These are phyloP conservation scores for Clonostachys sp. DNA, from an alignment of 2,329 filamentous ascomycete genomes.

Conservation along the genomic window DNA sequence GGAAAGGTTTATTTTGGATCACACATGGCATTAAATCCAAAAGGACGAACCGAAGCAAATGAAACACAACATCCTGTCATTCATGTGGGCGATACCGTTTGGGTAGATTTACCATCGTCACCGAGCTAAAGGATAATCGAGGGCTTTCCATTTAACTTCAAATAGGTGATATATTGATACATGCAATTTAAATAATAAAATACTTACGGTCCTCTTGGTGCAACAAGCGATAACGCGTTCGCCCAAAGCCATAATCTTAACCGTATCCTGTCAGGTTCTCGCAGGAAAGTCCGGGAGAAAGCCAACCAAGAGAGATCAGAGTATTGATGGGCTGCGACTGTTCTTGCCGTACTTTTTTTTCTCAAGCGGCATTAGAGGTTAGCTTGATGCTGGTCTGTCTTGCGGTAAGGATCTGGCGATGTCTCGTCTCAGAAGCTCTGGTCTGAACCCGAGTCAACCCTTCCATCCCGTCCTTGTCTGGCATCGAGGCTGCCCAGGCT, in stretches of 20 bases:
- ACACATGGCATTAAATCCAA: conserved; percentile 58
- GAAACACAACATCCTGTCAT: conserved; percentile 32
- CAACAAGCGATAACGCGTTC: too few relatives aligned
- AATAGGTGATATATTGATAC: too few relatives aligned
- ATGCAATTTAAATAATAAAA: too few relatives aligned
- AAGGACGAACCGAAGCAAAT: conserved; percentile 2
- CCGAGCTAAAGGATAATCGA: too few relatives aligned
- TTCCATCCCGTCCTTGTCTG: conserved; percentile 6
- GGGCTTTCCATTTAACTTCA: too few relatives aligned
- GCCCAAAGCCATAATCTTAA: too few relatives aligned
- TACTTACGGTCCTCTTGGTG: too few relatives aligned
- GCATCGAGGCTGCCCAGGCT: neutral
- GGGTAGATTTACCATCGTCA: conserved; percentile 7
- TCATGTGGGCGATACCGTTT: conserved; percentile 40
- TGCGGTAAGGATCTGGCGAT: conserved; percentile 12
- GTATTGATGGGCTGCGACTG: too few relatives aligned
- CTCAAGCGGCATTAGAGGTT: conserved; percentile 3
- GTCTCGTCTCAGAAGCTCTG: conserved; percentile 8
- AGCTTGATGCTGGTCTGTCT: conserved; percentile 14
- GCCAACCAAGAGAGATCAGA: neutral
- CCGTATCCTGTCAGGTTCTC: too few relatives aligned
- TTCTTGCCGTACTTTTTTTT: neutral
- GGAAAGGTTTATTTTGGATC: conserved; percentile 88
- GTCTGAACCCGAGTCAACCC: conserved; percentile 1
- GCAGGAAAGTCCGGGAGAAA: too few relatives aligned